Conservation (phyloP, 2,329 filamentous ascomycete genomes). For the Talaromyces sp. region DNA sequence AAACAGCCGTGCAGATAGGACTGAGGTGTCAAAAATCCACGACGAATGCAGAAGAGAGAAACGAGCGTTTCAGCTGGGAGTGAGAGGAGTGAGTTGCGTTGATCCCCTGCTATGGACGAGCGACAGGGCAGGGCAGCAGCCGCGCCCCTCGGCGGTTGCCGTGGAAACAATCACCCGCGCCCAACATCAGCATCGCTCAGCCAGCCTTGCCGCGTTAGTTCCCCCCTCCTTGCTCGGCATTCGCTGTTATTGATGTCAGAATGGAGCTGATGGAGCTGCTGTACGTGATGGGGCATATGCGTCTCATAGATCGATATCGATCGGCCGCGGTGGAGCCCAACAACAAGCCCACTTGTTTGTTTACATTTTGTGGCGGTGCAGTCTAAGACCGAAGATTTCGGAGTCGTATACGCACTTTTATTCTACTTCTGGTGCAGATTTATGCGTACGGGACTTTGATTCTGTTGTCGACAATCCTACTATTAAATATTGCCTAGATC, state of each 20-base stretch:
- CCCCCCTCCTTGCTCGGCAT: slow-evolving; percentile 5
- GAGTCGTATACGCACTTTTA: neutral
- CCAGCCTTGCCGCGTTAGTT: slow-evolving; percentile 8
- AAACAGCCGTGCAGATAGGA: neutral
- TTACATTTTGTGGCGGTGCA: neutral
- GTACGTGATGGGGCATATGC: neutral
- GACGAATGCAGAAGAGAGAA: neutral
- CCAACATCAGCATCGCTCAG: neutral
- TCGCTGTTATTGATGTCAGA: neutral
- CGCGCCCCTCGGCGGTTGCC: slow-evolving; percentile 4
- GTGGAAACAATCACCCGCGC: slow-evolving; percentile 7
- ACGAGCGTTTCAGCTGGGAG: neutral
- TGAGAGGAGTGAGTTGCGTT: neutral
- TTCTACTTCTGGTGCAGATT: neutral
- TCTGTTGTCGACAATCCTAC: too few species aligned
- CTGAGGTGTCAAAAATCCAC: neutral
- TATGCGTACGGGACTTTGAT: neutral
- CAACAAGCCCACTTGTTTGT: neutral
- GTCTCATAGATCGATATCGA: neutral
- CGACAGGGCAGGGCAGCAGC: too few species aligned
- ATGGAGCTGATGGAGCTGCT: neutral
- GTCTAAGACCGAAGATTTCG: neutral
- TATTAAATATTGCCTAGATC: neutral
- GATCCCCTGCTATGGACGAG: neutral
- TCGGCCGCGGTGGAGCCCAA: neutral